Evolutionary conservation across 2,329 filamentous ascomycete genomes (phyloP), one percentile per base, ranked within the genome.

Genomic region (Alternaria burnsii): DNA sequence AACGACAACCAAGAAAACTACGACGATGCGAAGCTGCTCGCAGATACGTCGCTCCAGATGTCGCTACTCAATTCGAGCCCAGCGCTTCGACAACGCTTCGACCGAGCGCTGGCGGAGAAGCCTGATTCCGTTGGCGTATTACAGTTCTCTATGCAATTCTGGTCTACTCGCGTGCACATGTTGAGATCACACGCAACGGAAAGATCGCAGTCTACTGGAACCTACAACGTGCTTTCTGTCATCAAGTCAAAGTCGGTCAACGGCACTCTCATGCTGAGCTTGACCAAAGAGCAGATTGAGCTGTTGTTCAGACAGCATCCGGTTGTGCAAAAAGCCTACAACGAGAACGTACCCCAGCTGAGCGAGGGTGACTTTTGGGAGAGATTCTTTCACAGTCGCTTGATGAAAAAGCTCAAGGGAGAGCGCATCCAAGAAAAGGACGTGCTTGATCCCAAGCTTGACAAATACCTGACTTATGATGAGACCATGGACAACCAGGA

Each of bases 291-390:
- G 78, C 94, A 98, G 78, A 92, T 98, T 52, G 91, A 94, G 73
- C 87, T 97, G 74, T 95, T 99, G 54, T 94, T 99, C 79, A 89
- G 87, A 61, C 95, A 98, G 77, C 94, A 99, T 78, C 93, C 95
- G 2, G 84, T 99, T 0, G 90, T 99, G 60, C 91, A 92, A 76
- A 88, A 89, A 20, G 91, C 97, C 7, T 98, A 97, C 78, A 93
- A 98, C 74, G 94, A 97, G 74, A 93, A 94, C 67, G 93, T 97
- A 4, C 77, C 77, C 0, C 93, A 92, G 5, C 79, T 96, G 40
- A 88, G 85, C 26, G 92, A 97, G 71, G 84, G 85, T 57, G 88
- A 92, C 51, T 99, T 99, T 76, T 99, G 94, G 94, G 91, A 91
- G 6, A 87, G 92, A 14, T 99, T 99, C 80, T 98, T 99, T 77